These are phyloP conservation scores for Lactuca sativa DNA, from an alignment of 129 eudicot species.

Conservation along the genomic window DNA sequence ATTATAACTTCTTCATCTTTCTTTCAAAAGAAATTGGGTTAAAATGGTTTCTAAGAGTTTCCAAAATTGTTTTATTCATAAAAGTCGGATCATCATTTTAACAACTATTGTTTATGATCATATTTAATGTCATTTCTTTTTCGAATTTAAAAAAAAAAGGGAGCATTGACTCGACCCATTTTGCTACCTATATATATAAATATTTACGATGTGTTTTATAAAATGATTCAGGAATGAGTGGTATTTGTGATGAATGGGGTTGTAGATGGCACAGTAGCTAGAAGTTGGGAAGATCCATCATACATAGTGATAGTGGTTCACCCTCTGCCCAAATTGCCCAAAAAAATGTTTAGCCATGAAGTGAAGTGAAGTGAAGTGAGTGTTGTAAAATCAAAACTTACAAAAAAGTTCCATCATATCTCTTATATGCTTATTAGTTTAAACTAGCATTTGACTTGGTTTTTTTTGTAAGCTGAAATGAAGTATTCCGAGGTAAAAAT, in stretches of 20 bases:
- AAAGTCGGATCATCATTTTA: too few species aligned
- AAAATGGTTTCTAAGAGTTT: too few species aligned
- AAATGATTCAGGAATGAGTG: conserved; percentile 34
- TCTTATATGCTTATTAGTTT: conserved; percentile 29
- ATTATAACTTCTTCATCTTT: too few species aligned
- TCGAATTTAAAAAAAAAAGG: too few species aligned
- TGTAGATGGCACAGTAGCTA: conserved; percentile 26
- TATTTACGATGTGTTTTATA: not conserved
- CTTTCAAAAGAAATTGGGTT: too few species aligned
- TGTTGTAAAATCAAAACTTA: conserved; percentile 31
- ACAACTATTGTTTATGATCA: too few species aligned
- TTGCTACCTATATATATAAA: not conserved
- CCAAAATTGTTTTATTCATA: too few species aligned
- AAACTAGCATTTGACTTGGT: conserved; percentile 8
- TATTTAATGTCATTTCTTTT: too few species aligned
- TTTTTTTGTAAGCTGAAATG: conserved; percentile 18
- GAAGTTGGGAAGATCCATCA: conserved; percentile 14
- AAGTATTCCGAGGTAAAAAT: conserved; percentile 3
- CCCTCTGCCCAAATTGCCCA: conserved; percentile 7
- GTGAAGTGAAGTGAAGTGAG: conserved; percentile 10
- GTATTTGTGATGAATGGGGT: conserved; percentile 11
- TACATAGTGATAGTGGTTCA: conserved; percentile 6
- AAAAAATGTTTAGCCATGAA: conserved; percentile 7
- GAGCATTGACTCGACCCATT: not conserved
- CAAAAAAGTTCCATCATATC: conserved; percentile 17